Evolutionary conservation across 2,329 filamentous ascomycete genomes (phyloP).

Genomic region (Fusarium guadeloupense): DNA sequence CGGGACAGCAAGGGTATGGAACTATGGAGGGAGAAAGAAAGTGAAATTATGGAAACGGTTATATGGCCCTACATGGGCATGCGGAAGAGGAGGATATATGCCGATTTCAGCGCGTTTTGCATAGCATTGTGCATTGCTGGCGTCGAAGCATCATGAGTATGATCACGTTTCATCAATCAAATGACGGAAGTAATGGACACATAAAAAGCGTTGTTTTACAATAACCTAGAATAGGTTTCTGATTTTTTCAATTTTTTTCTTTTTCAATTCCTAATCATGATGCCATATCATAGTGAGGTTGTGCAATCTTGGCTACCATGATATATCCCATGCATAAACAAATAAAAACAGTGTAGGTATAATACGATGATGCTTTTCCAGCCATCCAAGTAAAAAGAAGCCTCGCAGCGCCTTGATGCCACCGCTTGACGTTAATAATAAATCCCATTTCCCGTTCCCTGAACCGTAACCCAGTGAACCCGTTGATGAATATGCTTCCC

Average conservation of each 20-base stretch:
- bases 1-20: constrained; percentile 27
- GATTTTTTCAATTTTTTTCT: too few species aligned
- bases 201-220: neutral
- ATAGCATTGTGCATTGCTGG: neutral
- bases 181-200: neutral
- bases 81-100: neutral
- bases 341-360: constrained; percentile 6
- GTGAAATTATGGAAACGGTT: neutral
- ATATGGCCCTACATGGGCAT: neutral
- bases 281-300: neutral
- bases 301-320: constrained; percentile 17
- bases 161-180: neutral
- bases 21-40: constrained; percentile 22
- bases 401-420: constrained; percentile 10
- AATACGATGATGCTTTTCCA: constrained; percentile 20
- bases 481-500: constrained; percentile 21
- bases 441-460: neutral
- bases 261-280: neutral
- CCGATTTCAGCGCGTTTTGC: neutral
- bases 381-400: constrained; percentile 4
- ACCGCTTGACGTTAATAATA: constrained; percentile 9
- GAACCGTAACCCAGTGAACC: neutral
- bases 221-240: neutral
- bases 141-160: neutral
- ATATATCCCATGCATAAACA: constrained; percentile 1